Base-by-base conservation (phyloP, 2,329 filamentous ascomycete species). In the Aureobasidium sp. region DNA sequence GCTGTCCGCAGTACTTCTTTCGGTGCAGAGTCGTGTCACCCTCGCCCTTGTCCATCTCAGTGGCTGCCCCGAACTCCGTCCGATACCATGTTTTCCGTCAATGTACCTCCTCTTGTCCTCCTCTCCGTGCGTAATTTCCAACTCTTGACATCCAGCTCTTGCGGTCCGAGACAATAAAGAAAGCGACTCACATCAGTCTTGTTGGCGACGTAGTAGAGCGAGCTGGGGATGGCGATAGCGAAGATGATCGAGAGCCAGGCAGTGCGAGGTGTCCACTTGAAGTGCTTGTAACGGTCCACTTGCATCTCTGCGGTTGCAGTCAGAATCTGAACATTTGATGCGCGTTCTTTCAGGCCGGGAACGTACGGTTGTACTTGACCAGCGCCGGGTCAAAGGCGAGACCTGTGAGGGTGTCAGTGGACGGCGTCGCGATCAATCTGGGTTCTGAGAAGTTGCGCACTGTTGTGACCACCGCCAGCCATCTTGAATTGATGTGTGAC, bases 271-370 rank as follows among this genome's bases (percentile, higher is more conserved):
- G 89, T 97, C 90, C 91, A 97, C 76, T 91, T 85, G 84, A 97
- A 99, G 84, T 90, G 96, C 79, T 91, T 91, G 84, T 92, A 88
- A 68, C 94, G 88, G 80, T 90, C 91, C 71, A 84, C 81, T 71
- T 83, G 85, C 86, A 97, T 89, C 75, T 88, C 92, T 96, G 71
- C 69, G 27, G 47, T 42, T 29, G n/a, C 42, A 60, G 67, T 45
- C 66, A 60, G 61, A 53, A 66, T 45, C 63, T 62, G 57, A 34
- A 27, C 14, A 31, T 31, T 14, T 17, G 39, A n/a, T 36, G 52
- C 37, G 27, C 25, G 36, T 45, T 25, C n/a, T 61, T 37, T 41
- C 61, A 25, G 74, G 70, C 64, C 76, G 74, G 75, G 66, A 66
- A 73, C 74, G 69, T 77, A 81, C 75, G 76, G 72, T 74, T 75